Base-by-base conservation (phyloP, 345 rosid species). In the Salix dunnii region DNA sequence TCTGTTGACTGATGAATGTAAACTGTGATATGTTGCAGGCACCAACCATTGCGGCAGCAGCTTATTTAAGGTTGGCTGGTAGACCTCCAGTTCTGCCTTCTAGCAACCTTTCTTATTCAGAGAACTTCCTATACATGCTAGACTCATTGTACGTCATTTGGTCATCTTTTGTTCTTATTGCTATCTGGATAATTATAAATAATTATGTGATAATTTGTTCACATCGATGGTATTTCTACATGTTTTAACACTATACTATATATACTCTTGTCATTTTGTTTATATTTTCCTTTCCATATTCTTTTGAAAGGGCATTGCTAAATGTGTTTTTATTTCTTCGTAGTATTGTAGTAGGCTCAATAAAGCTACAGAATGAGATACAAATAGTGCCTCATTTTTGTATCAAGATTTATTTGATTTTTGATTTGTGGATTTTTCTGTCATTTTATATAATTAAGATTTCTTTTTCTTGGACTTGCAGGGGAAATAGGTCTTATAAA, bases 71-170 rank as follows among this genome's bases (percentile, higher is more conserved):
- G 82, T 74, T 93, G 92, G 99, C 99, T 4, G 99, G 99, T 78
- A 88, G 98, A 82, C 98, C 97, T 83, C 92, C 98, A 0, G 97
- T 93, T 85, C 92, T 93, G 49, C 98, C 98, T 81, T 96, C 99
- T 7, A 91, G 82, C 80, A 90, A 72, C 82, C 96, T 96, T 79
- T 93, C 98, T 81, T 96, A 96, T 81, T 72, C 99, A 12, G 97
- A 96, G 79, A 96, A 96, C 85, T 96, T 96, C 77, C 90, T 96
- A 25, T 93, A 91, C 83, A 91, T 96, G 99, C 89, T 96, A 53
- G 98, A 96, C 80, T 96, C 99, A 74, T 36, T 93, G 99, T 93
- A 90, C 65, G 91, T 74, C 72, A 65, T 72, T 40, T 71, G 28
- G 33, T 35, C 49, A 46, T 66, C 46, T 68, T 40, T 71, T 74